Conservation (phyloP, 768 basidiomycete species). For the Rubroboletus satanas region DNA sequence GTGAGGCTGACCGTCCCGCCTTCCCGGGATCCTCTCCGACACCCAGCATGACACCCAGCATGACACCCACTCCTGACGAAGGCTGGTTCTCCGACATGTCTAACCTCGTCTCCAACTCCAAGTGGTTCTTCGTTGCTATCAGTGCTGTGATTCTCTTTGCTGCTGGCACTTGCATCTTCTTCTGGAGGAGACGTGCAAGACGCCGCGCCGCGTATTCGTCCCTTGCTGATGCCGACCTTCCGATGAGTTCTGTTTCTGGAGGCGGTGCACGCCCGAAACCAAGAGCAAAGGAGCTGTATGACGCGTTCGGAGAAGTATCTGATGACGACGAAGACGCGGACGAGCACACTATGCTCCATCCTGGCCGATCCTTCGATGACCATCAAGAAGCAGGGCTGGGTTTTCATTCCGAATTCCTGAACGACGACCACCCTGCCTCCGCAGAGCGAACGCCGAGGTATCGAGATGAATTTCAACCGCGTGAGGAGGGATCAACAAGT, state of each 20-base stretch:
- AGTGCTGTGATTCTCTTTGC: slow-evolving; percentile 76
- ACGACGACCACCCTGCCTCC: slow-evolving; percentile 62
- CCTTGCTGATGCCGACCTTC: slow-evolving; percentile 64
- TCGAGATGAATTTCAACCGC: slow-evolving; percentile 50
- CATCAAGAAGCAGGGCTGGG: slow-evolving; percentile 40
- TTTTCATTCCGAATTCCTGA: slow-evolving; percentile 79
- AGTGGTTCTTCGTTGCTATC: slow-evolving; percentile 89
- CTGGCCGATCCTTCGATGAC: slow-evolving; percentile 31
- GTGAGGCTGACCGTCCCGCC: slow-evolving; percentile 76
- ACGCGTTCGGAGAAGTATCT: slow-evolving; percentile 90
- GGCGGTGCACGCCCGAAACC: slow-evolving; percentile 34
- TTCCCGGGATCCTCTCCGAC: slow-evolving; percentile 43
- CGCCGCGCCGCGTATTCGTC: slow-evolving; percentile 50
- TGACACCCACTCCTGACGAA: slow-evolving; percentile 64
- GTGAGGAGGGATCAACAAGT: slow-evolving; percentile 23
- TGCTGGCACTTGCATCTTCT: slow-evolving; percentile 64
- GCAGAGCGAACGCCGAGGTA: slow-evolving; percentile 35
- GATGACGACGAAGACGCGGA: slow-evolving; percentile 80
- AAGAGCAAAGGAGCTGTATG: slow-evolving; percentile 87
- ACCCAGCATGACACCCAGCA: slow-evolving; percentile 40
- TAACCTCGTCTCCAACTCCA: slow-evolving; percentile 66
- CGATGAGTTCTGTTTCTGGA: slow-evolving; percentile 67
- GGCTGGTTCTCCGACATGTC: slow-evolving; percentile 84
- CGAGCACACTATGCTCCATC: slow-evolving; percentile 63
- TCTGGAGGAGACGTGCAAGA: slow-evolving; percentile 63